Evolutionary conservation across 352 stramenopile species (phyloP), one percentile per base, ranked within the genome.

Genomic region (Phytophthora citricola): DNA sequence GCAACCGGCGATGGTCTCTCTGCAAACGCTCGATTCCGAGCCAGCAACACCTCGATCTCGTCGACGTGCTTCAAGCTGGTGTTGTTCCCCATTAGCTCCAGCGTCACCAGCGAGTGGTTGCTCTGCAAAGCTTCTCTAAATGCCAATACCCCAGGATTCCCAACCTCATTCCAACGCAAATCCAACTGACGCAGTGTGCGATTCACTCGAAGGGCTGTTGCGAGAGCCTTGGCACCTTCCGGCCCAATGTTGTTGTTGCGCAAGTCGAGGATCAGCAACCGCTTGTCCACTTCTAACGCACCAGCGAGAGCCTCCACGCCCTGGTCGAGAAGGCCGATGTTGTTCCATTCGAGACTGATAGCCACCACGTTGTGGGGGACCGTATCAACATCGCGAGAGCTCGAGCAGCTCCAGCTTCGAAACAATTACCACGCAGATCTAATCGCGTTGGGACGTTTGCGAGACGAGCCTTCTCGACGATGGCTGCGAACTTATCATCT

Each of bases 281-380:
- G 77, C 27, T 78, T 78, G 55, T 96, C 87, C 9, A 87, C 66
- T 58, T 89, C 79, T 3, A 94, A 63, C 7, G 86, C 85, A 4
- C 49, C 49, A 7, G 85, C 81, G 9, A 95, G 66, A 32, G 85
- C 85, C 41, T 83, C 77, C 11, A 95, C 63, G 1, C 85, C 86
- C 29, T 92, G 76, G 54, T 93, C 81, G 40, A 93, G 58, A 27
- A 94, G 47, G n/a, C 86, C 88, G 6, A 93, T 66, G 56, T 91
- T 94, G 62, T 95, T 95, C 86, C 86, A 94, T 67, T 95, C 85
- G 48, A 95, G 65, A 43, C 75, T 82, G 26, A 95, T 73, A n/a
- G 73, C 71, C 20, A 84, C 74, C 15, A 93, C 57, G 15, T 74
- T 77, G 49, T 92, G 85, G 2, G 81, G 0, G 58, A 70, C 0